These are phyloP conservation scores for Pleodorina starrii DNA, from an alignment of 139 green algal species.

Conservation along the genomic window DNA sequence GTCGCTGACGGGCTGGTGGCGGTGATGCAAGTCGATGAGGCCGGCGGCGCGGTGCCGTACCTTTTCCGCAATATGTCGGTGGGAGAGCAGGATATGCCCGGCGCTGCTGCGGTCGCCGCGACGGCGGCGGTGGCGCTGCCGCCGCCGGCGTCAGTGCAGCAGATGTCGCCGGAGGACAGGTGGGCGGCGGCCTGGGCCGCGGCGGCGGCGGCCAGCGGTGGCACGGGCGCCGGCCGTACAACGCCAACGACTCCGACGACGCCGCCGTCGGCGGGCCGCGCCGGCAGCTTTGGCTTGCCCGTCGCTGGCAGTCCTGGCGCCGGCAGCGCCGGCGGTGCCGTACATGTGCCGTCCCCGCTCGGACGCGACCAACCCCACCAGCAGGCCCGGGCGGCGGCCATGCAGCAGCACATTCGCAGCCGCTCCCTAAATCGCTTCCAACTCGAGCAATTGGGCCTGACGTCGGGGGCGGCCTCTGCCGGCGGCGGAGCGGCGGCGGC, in stretches of 20 bases:
- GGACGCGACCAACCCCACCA: conserved; percentile 21
- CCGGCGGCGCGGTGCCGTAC: neutral
- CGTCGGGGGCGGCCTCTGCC: neutral
- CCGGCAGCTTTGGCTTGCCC: neutral
- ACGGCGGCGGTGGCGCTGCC: neutral
- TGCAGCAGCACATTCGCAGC: conserved; percentile 41
- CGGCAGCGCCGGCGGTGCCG: neutral
- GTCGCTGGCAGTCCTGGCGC: neutral
- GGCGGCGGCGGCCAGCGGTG: neutral
- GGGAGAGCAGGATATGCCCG: neutral
- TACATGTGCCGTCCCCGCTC: conserved; percentile 29
- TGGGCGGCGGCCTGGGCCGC: conserved; percentile 33
- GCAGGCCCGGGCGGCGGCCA: conserved; percentile 12
- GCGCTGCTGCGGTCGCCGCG: too few relatives aligned
- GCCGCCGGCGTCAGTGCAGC: neutral
- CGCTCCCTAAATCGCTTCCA: conserved; percentile 45
- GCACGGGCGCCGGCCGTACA: neutral
- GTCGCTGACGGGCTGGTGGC: neutral
- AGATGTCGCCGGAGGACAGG: neutral
- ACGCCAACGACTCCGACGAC: neutral
- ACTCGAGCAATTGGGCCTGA: conserved; percentile 12
- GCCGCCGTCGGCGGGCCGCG: neutral
- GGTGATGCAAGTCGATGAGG: neutral
- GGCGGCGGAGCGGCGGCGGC: neutral
- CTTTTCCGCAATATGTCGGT: neutral